Evolutionary conservation across 495 filamentous ascomycete genomes (phyloP), one percentile per base, ranked within the genome.

Genomic region (Aspergillus ellipticus): DNA sequence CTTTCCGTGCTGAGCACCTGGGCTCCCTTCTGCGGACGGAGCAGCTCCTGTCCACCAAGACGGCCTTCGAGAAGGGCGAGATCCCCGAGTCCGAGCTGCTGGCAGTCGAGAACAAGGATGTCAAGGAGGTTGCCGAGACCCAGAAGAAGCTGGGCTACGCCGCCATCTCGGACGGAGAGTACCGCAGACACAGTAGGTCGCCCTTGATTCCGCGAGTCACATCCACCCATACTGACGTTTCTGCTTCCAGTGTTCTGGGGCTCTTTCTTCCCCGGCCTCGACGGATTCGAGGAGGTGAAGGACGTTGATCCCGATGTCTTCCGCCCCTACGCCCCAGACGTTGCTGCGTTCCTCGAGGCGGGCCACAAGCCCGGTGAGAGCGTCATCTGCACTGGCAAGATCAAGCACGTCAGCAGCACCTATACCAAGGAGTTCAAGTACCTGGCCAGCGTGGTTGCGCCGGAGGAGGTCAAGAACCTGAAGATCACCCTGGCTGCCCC

Each of bases 1-100:
- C 90, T 16, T 93, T 91, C 74, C 82, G 88, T 58, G 90, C 89
- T 45, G 90, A 93, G 77, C 89, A 93, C 63, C 74, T 96, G 59
- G 90, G 90, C 60, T 92, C 88, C 26, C 82, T 94, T 19, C 82
- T 92, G 19, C 84, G 90, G 16, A 89, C 89, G 39, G 69, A 88
- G 41, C 64, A 80, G 24, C 81, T 94, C 4, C 79, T 92, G 46
- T 74, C 82, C n/a, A 81, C 78, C 59, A 84, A 86, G 56, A 68
- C 81, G 21, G 77, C 74, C 26, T 69, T 80, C 21, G 85, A 89
- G 57, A 69, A 77, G 42, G 75, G 75, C 17, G 68, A 75, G 61
- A 62, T 65, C 17, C 49, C 67, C 21, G 52, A 73, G 54, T 51
- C 70, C 9, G 67, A 78, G 48, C 63, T 84, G 22, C 62, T 50